These are phyloP conservation scores for Russula sp. DNA, from an alignment of 768 basidiomycete genomes.

Conservation along the genomic window DNA sequence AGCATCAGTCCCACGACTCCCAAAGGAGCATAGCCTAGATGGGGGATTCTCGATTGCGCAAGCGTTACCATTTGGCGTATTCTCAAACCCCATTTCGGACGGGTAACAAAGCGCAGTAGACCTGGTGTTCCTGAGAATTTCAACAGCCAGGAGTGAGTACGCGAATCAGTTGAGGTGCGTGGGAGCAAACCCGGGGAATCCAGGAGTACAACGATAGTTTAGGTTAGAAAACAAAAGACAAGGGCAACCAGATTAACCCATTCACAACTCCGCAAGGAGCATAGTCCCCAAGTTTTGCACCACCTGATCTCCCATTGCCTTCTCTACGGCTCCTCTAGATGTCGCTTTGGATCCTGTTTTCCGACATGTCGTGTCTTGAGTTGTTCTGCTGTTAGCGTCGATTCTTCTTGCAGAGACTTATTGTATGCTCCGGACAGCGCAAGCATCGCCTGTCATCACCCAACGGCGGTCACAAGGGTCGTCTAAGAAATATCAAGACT, in stretches of 20 bases:
- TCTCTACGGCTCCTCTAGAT: constrained; percentile 95
- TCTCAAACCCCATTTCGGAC: not conserved
- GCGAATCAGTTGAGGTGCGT: not conserved
- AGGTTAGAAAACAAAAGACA: constrained; percentile 10
- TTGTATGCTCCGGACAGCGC: constrained; percentile 91
- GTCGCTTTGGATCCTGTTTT: constrained; percentile 97
- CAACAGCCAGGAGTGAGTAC: constrained; percentile 6
- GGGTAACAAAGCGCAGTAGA: not conserved
- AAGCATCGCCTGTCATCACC: constrained; percentile 74
- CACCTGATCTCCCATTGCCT: constrained; percentile 96
- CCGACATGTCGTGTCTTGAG: constrained; percentile 97
- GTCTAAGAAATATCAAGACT: not conserved
- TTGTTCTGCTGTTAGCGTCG: constrained; percentile 89
- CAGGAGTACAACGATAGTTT: constrained; percentile 5
- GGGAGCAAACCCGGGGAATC: not conserved
- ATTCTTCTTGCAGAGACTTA: constrained; percentile 97
- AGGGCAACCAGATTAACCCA: constrained; percentile 7
- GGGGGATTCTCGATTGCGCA: not conserved
- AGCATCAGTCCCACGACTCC: not conserved
- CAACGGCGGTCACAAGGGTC: not conserved
- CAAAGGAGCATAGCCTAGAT: constrained; percentile 3
- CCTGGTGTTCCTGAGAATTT: constrained; percentile 4
- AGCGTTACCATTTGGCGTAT: not conserved
- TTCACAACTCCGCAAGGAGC: constrained; percentile 85
- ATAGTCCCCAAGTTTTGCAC: constrained; percentile 94